Conservation (phyloP, 176 grass and related monocot genomes). For the Tillandsia leiboldiana region DNA sequence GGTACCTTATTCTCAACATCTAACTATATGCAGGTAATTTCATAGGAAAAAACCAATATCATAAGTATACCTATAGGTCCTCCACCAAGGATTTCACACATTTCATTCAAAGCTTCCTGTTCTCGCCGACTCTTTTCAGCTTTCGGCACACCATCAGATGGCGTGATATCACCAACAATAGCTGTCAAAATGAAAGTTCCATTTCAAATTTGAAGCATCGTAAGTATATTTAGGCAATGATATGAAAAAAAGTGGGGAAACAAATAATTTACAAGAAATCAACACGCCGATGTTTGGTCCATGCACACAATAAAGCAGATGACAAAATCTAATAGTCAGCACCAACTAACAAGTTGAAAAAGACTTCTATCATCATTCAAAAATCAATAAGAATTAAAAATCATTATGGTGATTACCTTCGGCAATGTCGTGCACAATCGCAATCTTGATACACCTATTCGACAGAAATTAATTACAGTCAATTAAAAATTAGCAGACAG, state of each 20-base stretch:
- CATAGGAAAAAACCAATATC: constrained; percentile 11
- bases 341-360: not conserved
- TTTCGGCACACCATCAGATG: constrained; percentile 89
- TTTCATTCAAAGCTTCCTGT: constrained; percentile 70
- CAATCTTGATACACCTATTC: constrained; percentile 92
- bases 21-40: constrained; percentile 5
- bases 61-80: constrained; percentile 46
- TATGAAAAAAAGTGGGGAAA: not conserved
- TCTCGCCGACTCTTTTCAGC: constrained; percentile 78
- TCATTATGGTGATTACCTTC: constrained; percentile 44
- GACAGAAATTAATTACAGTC: not conserved
- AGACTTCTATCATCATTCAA: not conserved
- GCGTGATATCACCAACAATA: constrained; percentile 97
- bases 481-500: constrained; percentile 9
- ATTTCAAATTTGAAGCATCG: not conserved
- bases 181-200: constrained; percentile 27
- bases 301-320: not conserved
- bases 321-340: not conserved
- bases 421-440: constrained; percentile 96
- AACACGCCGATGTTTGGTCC: not conserved
- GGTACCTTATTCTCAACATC: not conserved
- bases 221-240: not conserved
- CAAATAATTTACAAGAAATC: not conserved
- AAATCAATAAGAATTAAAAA: not conserved
- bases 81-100: constrained; percentile 85